phyloP scores from a whole-genome alignment of 2,329 filamentous ascomycete species.

The Scedosporium apiospermum region DNA sequence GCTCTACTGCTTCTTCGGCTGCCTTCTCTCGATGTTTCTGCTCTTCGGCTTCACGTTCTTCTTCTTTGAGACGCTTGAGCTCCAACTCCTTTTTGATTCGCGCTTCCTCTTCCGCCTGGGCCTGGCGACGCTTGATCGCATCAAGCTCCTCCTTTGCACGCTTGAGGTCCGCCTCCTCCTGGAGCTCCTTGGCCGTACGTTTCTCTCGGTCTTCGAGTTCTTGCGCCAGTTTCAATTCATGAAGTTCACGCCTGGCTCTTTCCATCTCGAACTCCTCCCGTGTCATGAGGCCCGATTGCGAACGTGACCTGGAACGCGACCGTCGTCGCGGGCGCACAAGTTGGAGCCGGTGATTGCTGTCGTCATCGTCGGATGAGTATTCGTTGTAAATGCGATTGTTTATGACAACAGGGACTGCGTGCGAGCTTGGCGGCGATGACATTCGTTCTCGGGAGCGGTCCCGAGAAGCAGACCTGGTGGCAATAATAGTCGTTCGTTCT shows the following conservation, averaged over 20 bases:
- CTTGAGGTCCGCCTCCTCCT: constrained; percentile 39
- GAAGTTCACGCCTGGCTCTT: constrained; percentile 31
- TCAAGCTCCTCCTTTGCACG: constrained; percentile 39
- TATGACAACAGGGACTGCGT: constrained; percentile 41
- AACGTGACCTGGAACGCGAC: constrained; percentile 25
- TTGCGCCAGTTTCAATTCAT: constrained; percentile 30
- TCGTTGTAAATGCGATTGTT: constrained; percentile 47
- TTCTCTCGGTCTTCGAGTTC: constrained; percentile 27
- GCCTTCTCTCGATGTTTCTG: constrained; percentile 33
- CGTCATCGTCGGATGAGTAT: constrained; percentile 33
- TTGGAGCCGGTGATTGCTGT: constrained; percentile 22
- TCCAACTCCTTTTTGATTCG: constrained; percentile 44
- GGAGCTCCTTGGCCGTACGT: constrained; percentile 27
- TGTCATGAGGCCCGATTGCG: constrained; percentile 26
- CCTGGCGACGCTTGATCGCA: constrained; percentile 33
- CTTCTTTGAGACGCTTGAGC: constrained; percentile 34
- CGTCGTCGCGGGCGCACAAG: constrained; percentile 18
- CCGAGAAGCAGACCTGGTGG: constrained; percentile 17
- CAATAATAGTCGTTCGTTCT: constrained; percentile 31
- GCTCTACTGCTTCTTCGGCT: constrained; percentile 40
- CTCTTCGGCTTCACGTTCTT: constrained; percentile 34
- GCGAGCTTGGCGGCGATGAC: constrained; percentile 27
- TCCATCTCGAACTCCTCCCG: constrained; percentile 33
- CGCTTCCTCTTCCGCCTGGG: constrained; percentile 37
- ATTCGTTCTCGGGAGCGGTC: constrained; percentile 36